Evolutionary conservation across 148 eudicot genomes (phyloP).

Genomic region (Fagopyrum esculentum): DNA sequence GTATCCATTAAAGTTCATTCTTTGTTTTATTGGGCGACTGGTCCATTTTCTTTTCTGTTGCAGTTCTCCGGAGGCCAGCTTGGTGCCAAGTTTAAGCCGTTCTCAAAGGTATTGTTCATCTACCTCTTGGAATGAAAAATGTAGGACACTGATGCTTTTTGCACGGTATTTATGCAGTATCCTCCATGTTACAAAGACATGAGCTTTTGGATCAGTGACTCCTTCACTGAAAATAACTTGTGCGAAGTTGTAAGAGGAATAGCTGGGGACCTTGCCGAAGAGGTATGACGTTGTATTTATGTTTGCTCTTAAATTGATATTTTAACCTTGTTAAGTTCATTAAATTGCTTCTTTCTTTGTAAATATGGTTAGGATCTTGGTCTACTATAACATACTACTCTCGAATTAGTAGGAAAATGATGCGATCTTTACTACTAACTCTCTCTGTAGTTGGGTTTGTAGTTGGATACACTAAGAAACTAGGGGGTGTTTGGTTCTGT

Average conservation of each 20-base stretch:
- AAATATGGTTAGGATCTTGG: not conserved
- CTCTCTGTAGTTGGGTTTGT: not conserved
- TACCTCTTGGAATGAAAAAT: not conserved
- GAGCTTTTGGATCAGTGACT: slow-evolving; percentile 91
- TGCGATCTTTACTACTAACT: not conserved
- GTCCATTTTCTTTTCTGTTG: slow-evolving; percentile 14
- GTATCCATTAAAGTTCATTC: no score
- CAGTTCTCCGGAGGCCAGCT: slow-evolving; percentile 85
- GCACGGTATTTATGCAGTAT: slow-evolving; percentile 39
- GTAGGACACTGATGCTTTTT: not conserved
- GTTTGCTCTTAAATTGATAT: not conserved
- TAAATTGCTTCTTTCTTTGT: not conserved
- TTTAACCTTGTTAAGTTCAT: not conserved
- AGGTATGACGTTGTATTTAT: slow-evolving; percentile 34
- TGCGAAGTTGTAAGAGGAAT: slow-evolving; percentile 91
- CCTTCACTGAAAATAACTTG: slow-evolving; percentile 88
- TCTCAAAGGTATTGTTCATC: slow-evolving; percentile 61
- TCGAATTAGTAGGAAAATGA: not conserved
- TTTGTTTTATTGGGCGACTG: not conserved
- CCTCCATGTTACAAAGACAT: slow-evolving; percentile 96
- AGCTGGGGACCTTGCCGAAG: slow-evolving; percentile 94
- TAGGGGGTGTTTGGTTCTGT: not conserved
- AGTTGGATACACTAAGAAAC: not conserved
- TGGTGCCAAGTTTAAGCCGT: slow-evolving; percentile 85
- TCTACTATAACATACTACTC: not conserved